Conservation (phyloP, 2,329 filamentous ascomycete species). For the Talaromyces sp. region DNA sequence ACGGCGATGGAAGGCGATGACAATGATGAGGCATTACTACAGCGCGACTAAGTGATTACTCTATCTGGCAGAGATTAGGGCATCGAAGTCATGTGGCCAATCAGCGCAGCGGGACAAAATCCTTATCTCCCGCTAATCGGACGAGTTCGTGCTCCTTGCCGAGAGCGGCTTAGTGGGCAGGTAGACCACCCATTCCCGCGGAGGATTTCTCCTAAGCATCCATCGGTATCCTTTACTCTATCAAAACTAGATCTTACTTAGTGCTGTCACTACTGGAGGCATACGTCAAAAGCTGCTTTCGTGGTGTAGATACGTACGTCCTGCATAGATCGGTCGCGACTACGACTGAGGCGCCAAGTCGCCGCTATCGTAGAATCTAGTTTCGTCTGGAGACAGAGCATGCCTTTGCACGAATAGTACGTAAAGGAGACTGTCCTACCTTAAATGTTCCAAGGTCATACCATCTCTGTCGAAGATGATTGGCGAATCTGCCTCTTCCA, state of each 20-base stretch:
- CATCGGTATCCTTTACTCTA: background rate
- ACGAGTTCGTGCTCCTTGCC: background rate
- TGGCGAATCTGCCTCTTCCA: background rate
- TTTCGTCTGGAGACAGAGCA: background rate
- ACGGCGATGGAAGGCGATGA: background rate
- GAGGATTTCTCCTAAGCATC: slow-evolving; percentile 9
- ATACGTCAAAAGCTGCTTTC: background rate
- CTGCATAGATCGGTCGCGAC: background rate
- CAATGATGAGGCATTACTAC: background rate
- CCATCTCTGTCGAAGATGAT: background rate
- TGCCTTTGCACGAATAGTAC: background rate
- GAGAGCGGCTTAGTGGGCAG: background rate
- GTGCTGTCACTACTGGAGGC: background rate
- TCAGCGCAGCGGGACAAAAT: background rate
- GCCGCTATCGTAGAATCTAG: slow-evolving; percentile 2
- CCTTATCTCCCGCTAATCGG: slow-evolving; percentile 4
- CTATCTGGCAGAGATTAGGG: slow-evolving; percentile 5
- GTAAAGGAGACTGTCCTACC: background rate
- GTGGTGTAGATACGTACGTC: background rate
- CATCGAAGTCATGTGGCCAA: background rate
- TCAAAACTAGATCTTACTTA: background rate
- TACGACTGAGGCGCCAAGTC: background rate
- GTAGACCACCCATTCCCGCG: slow-evolving; percentile 5
- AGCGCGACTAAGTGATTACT: background rate
- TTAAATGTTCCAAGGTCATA: background rate